These are phyloP conservation scores for Aspergillus clavatus DNA, from an alignment of 2,329 filamentous ascomycete species.

Conservation along the genomic window DNA sequence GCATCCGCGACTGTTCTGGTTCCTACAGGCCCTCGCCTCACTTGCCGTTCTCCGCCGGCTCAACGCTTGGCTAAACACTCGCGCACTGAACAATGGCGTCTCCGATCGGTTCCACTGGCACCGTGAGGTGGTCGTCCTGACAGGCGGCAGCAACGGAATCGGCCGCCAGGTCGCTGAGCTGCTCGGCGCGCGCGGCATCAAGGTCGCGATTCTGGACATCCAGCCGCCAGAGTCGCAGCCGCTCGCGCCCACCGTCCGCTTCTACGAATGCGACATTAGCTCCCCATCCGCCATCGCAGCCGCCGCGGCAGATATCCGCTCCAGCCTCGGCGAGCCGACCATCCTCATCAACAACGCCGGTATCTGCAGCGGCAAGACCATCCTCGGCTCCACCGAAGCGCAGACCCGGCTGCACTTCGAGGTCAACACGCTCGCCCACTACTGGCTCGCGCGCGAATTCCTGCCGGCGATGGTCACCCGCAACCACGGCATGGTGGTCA, in stretches of 20 bases:
- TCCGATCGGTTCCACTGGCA: slow-evolving; percentile 49
- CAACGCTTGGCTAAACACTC: slow-evolving; percentile 50
- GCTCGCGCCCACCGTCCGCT: slow-evolving; percentile 49
- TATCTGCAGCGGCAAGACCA: slow-evolving; percentile 51
- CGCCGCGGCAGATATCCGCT: slow-evolving; percentile 51
- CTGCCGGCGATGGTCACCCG: slow-evolving; percentile 58
- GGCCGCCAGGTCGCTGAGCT: slow-evolving; percentile 61
- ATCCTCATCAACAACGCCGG: slow-evolving; percentile 49
- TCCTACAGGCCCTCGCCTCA: slow-evolving; percentile 51
- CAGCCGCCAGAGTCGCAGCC: slow-evolving; percentile 15
- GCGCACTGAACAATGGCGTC: slow-evolving; percentile 44
- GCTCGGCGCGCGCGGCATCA: slow-evolving; percentile 61
- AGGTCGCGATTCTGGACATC: slow-evolving; percentile 65
- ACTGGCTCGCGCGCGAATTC: slow-evolving; percentile 62
- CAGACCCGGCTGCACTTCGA: slow-evolving; percentile 63
- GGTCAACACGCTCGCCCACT: slow-evolving; percentile 65
- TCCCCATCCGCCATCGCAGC: slow-evolving; percentile 50
- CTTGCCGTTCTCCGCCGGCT: slow-evolving; percentile 49
- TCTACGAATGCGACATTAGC: slow-evolving; percentile 67
- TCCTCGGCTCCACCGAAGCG: slow-evolving; percentile 55
- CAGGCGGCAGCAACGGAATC: slow-evolving; percentile 70
- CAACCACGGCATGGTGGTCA: slow-evolving; percentile 71
- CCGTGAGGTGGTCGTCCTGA: slow-evolving; percentile 67
- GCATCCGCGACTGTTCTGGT: slow-evolving; percentile 49
- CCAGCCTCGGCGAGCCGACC: slow-evolving; percentile 59